Conservation (phyloP, 1,284 basidiomycete genomes). For the Ustilago nuda region DNA sequence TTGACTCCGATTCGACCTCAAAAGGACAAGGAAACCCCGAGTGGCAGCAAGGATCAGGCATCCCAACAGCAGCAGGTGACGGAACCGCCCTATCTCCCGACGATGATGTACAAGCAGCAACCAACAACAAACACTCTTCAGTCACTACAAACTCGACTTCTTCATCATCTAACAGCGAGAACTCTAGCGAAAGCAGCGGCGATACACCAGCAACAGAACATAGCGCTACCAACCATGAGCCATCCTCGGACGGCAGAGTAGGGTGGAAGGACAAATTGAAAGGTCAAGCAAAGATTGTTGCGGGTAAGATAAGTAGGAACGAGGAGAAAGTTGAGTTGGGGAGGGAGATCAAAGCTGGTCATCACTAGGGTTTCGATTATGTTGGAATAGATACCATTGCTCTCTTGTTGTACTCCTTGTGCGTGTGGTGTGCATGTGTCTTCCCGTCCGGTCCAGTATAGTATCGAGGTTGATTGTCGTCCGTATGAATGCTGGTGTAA, state of each 20-base stretch:
- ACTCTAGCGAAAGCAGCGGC: background rate
- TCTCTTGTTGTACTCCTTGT: background rate
- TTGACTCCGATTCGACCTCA: background rate
- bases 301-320: constrained; percentile 35
- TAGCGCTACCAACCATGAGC: background rate
- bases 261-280: constrained; percentile 40
- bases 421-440: background rate
- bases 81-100: constrained; percentile 50
- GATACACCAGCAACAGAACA: constrained; percentile 1
- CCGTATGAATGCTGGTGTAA: constrained; percentile 2
- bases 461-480: background rate
- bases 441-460: constrained; percentile 1
- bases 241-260: background rate
- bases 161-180: constrained; percentile 12
- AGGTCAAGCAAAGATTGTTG: constrained; percentile 43
- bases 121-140: constrained; percentile 5
- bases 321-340: constrained; percentile 35
- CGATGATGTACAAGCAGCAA: constrained; percentile 21
- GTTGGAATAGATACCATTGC: constrained; percentile 5
- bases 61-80: constrained; percentile 50
- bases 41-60: constrained; percentile 33
- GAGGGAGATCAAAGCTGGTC: constrained; percentile 30
- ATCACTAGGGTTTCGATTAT: background rate
- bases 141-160: background rate
- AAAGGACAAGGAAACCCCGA: background rate